Evolutionary conservation across 2,329 filamentous ascomycete species (phyloP), one percentile per base, ranked within the genome.

Genomic region (Pestalotiopsis sp.): DNA sequence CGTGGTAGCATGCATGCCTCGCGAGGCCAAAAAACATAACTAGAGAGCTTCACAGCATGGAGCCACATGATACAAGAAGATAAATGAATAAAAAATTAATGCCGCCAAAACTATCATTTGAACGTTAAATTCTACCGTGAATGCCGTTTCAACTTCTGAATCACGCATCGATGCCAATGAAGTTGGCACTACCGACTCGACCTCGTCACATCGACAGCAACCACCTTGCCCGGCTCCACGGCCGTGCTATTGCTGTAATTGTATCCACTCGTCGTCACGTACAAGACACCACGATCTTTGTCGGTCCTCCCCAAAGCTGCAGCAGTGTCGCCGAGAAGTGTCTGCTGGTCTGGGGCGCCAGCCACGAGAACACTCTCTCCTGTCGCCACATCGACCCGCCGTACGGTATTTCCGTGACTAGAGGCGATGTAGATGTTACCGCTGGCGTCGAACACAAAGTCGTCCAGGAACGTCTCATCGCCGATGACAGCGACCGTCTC

Each of bases 401-500:
- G 22, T 10, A 66, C 35, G 0, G 64, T 66, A 10, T 20, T 20
- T 7, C 64, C 64, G 2, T 26, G 30, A 14, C 60, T 66, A 2
- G 64, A 55, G 55, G 64, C 64, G 6, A 52, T 52, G 26, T 55
- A 66, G 55, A 66, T 44, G 2, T 55, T n/a, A 11, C 52, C 52
- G 1, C 57, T n/a, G 10, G 64, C 11, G 26, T 30, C 64, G 22
- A 66, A 40, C 17, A 30, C 39, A 59, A 66, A 66, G 20, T 66
- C 64, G 30, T 66, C 64, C n/a, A 66, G 17, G 20, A 66, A 66
- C 6, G n/a, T 39, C 39, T 52, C 64, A 4, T 26, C 64, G 26
- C 14, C 9, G 5, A 66, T 22, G 20, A 11, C 24, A 10, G 64
- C 52, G 9, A 66, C 64, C 17, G 22, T 39, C 52, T 66, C 64